Conservation (phyloP, 768 basidiomycete species). For the Gautieria morchelliformis region DNA sequence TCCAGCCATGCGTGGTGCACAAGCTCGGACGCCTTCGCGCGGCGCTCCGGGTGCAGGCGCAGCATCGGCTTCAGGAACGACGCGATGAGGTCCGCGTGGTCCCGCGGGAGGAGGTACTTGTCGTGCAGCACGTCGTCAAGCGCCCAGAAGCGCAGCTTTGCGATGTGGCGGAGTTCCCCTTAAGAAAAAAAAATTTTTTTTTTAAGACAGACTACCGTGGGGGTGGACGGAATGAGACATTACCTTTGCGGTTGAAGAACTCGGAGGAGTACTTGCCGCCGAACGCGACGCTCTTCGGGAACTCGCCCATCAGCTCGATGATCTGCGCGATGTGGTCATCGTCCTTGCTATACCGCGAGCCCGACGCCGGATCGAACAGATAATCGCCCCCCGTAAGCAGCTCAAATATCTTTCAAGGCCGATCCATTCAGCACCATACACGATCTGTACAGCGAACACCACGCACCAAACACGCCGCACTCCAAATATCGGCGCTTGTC, state of each 20-base stretch:
- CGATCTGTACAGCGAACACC: no score
- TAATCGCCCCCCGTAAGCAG: slow-evolving; percentile 95
- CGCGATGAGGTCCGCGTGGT: slow-evolving; percentile 73
- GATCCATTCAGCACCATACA: no score
- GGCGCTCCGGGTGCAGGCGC: slow-evolving; percentile 75
- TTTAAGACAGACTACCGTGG: no score
- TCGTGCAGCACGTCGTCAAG: slow-evolving; percentile 75
- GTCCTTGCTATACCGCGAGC: slow-evolving; percentile 91
- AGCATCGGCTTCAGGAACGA: slow-evolving; percentile 87
- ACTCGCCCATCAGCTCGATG: slow-evolving; percentile 89
- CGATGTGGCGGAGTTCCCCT: slow-evolving; percentile 89
- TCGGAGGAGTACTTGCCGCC: slow-evolving; percentile 89
- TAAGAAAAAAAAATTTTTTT: no score
- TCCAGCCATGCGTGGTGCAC: slow-evolving; percentile 83
- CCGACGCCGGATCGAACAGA: slow-evolving; percentile 93
- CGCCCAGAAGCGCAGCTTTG: slow-evolving; percentile 89
- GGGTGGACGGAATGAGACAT: slow-evolving; percentile 8
- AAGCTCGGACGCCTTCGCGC: slow-evolving; percentile 82
- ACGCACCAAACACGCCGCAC: slow-evolving; percentile 85
- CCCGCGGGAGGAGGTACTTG: slow-evolving; percentile 87
- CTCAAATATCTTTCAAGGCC: slow-evolving; percentile 66
- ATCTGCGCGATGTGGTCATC: slow-evolving; percentile 98
- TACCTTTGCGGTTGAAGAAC: slow-evolving; percentile 95
- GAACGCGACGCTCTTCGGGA: slow-evolving; percentile 75
- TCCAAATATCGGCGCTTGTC: slow-evolving; percentile 93